Evolutionary conservation across 1,284 basidiomycete species (phyloP).

Genomic region (Leccinum subrobustum): DNA sequence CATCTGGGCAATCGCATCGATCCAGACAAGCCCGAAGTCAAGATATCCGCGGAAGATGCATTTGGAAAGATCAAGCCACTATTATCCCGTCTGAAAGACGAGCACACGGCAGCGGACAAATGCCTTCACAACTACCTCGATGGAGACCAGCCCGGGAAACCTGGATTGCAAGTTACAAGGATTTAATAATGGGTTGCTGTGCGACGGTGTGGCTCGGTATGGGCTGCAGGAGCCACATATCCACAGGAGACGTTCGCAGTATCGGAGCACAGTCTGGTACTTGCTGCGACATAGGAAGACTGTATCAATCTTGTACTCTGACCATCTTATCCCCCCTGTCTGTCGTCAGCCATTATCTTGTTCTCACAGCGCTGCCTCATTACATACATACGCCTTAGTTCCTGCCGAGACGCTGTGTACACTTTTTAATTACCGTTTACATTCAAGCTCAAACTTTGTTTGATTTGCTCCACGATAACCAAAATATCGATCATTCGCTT

Average conservation of each 20-base stretch:
- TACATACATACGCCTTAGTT: slow-evolving; percentile 24
- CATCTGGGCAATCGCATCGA: slow-evolving; percentile 72
- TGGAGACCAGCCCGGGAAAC: background rate
- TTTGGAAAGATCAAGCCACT: slow-evolving; percentile 58
- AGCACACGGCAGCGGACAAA: slow-evolving; percentile 55
- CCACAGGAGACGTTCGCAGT: slow-evolving; percentile 13
- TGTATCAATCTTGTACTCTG: slow-evolving; percentile 27
- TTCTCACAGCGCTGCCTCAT: slow-evolving; percentile 16
- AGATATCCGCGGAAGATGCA: slow-evolving; percentile 57
- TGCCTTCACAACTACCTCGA: slow-evolving; percentile 52
- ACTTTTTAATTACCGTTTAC: slow-evolving; percentile 26
- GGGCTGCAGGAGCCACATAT: slow-evolving; percentile 7
- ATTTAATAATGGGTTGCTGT: slow-evolving; percentile 12
- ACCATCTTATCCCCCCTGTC: slow-evolving; percentile 15
- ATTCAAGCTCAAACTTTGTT: slow-evolving; percentile 17
- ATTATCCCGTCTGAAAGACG: slow-evolving; percentile 51
- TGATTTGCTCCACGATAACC: slow-evolving; percentile 13
- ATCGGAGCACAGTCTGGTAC: slow-evolving; percentile 20
- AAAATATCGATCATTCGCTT: slow-evolving; percentile 10
- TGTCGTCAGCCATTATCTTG: slow-evolving; percentile 18
- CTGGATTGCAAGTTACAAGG: slow-evolving; percentile 1
- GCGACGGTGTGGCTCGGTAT: slow-evolving; percentile 9
- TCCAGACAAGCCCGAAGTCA: slow-evolving; percentile 37
- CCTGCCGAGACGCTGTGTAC: slow-evolving; percentile 20
- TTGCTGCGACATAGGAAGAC: slow-evolving; percentile 22